Evolutionary conservation across 1,284 basidiomycete genomes (phyloP).

Genomic region (Cystobasidiaceae sp.): DNA sequence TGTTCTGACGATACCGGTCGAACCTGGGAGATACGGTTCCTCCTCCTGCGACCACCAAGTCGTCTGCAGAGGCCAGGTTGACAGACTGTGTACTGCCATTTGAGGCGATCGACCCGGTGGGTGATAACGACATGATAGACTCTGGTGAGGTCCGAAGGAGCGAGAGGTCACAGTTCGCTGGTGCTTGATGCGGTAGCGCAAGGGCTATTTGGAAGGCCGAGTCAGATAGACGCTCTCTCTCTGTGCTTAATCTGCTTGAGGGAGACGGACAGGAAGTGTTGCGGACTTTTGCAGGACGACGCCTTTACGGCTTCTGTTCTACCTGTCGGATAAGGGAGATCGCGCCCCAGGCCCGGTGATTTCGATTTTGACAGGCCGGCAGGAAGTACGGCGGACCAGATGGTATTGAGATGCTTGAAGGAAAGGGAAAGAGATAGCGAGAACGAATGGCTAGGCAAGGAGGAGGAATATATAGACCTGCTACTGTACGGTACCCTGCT

Average conservation of each 20-base stretch:
- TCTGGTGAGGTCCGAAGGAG: neutral
- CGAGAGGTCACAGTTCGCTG: no score
- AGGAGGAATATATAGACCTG: neutral
- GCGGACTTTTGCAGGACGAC: no score
- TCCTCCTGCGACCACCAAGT: neutral
- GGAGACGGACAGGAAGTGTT: no score
- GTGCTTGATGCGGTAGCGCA: no score
- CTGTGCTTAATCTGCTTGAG: no score
- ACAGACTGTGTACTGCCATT: neutral
- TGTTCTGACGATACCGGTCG: neutral
- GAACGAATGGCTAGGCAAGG: neutral
- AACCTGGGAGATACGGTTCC: constrained; percentile 15
- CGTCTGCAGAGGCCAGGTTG: neutral
- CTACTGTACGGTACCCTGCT: neutral
- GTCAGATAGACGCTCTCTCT: no score
- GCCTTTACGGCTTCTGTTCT: no score
- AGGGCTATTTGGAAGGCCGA: no score
- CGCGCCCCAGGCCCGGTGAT: no score
- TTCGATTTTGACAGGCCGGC: no score
- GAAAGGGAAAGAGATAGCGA: neutral
- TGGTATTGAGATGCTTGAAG: neutral
- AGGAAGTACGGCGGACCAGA: no score
- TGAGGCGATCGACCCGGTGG: constrained; percentile 4
- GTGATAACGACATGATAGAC: neutral
- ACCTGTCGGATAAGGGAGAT: no score